These are phyloP conservation scores for Chaetomium sp. DNA, from an alignment of 2,329 filamentous ascomycete genomes.

Conservation along the genomic window DNA sequence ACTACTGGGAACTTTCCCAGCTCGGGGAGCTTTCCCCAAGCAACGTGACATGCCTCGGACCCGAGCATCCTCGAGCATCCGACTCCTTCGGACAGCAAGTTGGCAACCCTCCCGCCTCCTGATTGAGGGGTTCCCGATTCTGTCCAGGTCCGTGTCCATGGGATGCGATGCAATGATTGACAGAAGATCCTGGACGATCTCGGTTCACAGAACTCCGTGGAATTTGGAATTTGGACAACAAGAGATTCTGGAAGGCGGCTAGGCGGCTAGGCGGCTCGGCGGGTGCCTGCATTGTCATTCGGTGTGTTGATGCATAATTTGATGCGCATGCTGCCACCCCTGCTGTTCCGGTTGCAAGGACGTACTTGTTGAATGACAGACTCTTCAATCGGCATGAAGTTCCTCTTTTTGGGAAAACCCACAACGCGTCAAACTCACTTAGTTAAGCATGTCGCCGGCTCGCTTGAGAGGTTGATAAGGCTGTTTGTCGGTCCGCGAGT, in stretches of 20 bases:
- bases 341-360: background rate
- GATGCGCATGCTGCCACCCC: background rate
- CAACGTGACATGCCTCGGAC: background rate
- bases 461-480: no score
- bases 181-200: background rate
- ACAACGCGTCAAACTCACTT: no score
- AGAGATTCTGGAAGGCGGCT: background rate
- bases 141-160: background rate
- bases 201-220: background rate
- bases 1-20: conserved; percentile 1
- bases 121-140: background rate
- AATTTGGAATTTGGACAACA: background rate
- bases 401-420: no score
- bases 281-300: background rate
- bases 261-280: no score
- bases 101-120: background rate
- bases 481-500: no score
- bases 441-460: no score
- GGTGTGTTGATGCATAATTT: background rate
- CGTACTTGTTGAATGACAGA: no score
- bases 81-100: background rate
- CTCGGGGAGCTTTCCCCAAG: background rate
- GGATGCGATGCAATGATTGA: background rate
- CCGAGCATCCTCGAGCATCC: background rate
- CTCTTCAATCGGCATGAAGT: no score